Evolutionary conservation across 192 early-diverging fungal species (phyloP), one percentile per base, ranked within the genome.

Genomic region (Phycomyces blakesleeanus): DNA sequence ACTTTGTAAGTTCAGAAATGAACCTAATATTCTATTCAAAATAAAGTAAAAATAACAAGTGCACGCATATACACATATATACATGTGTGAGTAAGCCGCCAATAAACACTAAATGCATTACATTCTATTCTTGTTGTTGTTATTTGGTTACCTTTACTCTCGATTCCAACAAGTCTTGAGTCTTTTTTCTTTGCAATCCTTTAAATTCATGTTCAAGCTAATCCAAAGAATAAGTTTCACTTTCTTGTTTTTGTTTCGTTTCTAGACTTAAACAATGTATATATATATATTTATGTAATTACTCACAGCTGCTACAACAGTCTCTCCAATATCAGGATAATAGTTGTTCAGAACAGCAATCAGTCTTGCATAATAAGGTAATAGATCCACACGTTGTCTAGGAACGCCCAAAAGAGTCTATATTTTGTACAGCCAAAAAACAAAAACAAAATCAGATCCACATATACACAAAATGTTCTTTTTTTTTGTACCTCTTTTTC

Each of bases 1-100:
- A 99, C 73, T 99, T 99, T 37, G 90, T 88, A 41, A 99, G 85
- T 74, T 98, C 95, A 16, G 88, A 86, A 60, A 99, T 79, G 70
- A 87, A 96, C 55, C 89, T 82, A 52, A 91, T 85, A 64, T 93
- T 93, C 78, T 87, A 52, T n/a, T n/a, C n/a, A n/a, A n/a, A n/a
- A n/a, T n/a, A n/a, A n/a, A n/a, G n/a, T n/a, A n/a, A n/a, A n/a
- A n/a, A n/a, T n/a, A n/a, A n/a, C n/a, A n/a, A n/a, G n/a, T n/a
- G n/a, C n/a, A n/a, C n/a, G n/a, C n/a, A n/a, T n/a, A n/a, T n/a
- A n/a, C n/a, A n/a, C n/a, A n/a, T n/a, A n/a, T n/a, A n/a, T n/a
- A n/a, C n/a, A n/a, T n/a, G n/a, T n/a, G n/a, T n/a, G n/a, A n/a
- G n/a, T n/a, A n/a, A n/a, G n/a, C n/a, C n/a, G n/a, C n/a, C n/a